phyloP scores from a whole-genome alignment of 495 filamentous ascomycete genomes.

The Talaromyces trachyspermus region DNA sequence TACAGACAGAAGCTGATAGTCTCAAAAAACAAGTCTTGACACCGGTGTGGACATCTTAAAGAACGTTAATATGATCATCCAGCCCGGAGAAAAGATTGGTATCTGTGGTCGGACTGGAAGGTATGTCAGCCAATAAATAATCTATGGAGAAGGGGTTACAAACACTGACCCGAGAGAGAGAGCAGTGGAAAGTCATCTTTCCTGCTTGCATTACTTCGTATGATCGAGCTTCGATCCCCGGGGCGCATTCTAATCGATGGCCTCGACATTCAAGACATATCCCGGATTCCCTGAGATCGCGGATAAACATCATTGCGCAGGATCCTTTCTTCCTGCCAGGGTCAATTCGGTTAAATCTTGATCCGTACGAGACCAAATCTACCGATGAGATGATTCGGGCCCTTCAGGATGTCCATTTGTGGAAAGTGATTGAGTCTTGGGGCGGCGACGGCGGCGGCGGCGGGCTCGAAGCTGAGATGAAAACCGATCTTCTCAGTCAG shows the following conservation, averaged over 20 bases:
- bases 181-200: conserved; percentile 37
- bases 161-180: too few relatives aligned
- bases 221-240: conserved; percentile 25
- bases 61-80: conserved; percentile 16
- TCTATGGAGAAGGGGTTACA: too few relatives aligned
- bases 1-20: conserved; percentile 1
- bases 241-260: conserved; percentile 40
- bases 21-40: not conserved
- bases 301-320: conserved; percentile 38
- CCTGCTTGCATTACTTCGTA: conserved; percentile 18
- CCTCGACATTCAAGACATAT: conserved; percentile 31
- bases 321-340: conserved; percentile 41
- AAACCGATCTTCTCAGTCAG: conserved; percentile 29
- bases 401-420: conserved; percentile 30
- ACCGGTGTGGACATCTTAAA: conserved; percentile 16
- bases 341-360: conserved; percentile 38
- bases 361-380: conserved; percentile 24
- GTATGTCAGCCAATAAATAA: too few relatives aligned
- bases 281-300: conserved; percentile 19
- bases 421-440: conserved; percentile 28
- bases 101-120: conserved; percentile 31
- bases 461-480: conserved; percentile 32
- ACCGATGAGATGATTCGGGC: conserved; percentile 30
- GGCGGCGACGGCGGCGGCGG: too few relatives aligned
- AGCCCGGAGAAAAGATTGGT: conserved; percentile 27